Conservation (phyloP, 2,329 filamentous ascomycete species). For the Phialophora chinensis region DNA sequence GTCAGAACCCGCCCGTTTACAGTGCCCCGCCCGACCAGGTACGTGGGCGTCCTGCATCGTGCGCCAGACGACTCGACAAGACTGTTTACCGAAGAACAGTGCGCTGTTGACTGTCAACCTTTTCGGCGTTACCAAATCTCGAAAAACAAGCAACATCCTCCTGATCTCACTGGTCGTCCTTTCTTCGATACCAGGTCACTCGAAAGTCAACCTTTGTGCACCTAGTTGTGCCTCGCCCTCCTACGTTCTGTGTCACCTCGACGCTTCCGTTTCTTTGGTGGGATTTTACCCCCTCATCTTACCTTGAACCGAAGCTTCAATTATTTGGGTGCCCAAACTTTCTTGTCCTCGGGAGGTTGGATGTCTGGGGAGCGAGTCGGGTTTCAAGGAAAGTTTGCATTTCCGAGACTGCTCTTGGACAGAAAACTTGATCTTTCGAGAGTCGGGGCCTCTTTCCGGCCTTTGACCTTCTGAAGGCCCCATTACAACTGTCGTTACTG, state of each 20-base stretch:
- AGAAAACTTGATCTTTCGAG: neutral
- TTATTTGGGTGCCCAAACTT: constrained; percentile 4
- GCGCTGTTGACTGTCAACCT: neutral
- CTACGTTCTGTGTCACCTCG: constrained; percentile 22
- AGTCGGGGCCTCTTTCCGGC: constrained; percentile 1
- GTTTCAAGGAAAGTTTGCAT: neutral
- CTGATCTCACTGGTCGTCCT: neutral
- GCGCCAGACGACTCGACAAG: neutral
- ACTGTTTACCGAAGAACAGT: neutral
- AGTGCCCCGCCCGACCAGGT: neutral
- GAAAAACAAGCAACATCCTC: neutral
- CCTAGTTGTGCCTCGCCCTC: constrained; percentile 11
- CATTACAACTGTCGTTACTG: constrained; percentile 25
- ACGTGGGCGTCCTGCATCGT: neutral
- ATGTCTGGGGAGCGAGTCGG: constrained; percentile 4
- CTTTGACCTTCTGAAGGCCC: neutral
- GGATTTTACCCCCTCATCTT: neutral
- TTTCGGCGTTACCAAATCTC: neutral
- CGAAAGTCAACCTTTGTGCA: constrained; percentile 2
- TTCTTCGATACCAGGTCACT: constrained; percentile 13
- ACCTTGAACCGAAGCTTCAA: neutral
- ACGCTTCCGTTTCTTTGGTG: constrained; percentile 10
- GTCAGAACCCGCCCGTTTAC: neutral
- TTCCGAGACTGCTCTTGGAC: neutral
- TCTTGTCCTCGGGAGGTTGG: constrained; percentile 1